These are phyloP conservation scores for Nasturtium officinale DNA, from an alignment of 345 rosid genomes.

Conservation along the genomic window DNA sequence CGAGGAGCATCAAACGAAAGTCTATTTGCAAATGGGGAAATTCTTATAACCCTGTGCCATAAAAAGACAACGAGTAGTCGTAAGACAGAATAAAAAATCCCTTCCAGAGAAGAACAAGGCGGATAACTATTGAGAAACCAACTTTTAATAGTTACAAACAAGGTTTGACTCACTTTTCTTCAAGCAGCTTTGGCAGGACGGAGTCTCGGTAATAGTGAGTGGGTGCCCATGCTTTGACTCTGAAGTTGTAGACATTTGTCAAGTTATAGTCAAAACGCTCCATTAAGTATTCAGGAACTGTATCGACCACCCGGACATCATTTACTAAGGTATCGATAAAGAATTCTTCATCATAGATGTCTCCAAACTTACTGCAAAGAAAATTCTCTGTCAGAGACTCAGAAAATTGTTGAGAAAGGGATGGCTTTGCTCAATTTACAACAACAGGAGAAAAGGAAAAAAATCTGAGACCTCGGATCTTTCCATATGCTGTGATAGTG, in stretches of 20 bases:
- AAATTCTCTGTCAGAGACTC: constrained; percentile 16
- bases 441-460: background rate
- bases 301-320: constrained; percentile 77
- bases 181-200: constrained; percentile 82
- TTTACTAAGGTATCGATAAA: constrained; percentile 65
- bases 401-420: constrained; percentile 6
- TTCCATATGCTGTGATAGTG: constrained; percentile 97
- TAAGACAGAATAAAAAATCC: background rate
- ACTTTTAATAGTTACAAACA: background rate
- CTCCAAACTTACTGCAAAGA: constrained; percentile 69
- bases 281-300: constrained; percentile 86
- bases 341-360: constrained; percentile 86
- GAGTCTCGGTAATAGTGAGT: constrained; percentile 76
- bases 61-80: constrained; percentile 7
- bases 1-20: constrained; percentile 94
- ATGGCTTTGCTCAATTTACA: constrained; percentile 1
- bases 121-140: background rate
- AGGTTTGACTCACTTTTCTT: constrained; percentile 78
- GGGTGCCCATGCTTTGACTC: constrained; percentile 95
- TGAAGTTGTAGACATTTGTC: constrained; percentile 90
- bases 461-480: constrained; percentile 75
- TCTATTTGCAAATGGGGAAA: constrained; percentile 98
- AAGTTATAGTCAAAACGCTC: constrained; percentile 90
- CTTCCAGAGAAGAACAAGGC: background rate
- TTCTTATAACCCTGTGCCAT: constrained; percentile 79